Base-by-base conservation (phyloP, 768 basidiomycete species). In the Lactarius quietus region DNA sequence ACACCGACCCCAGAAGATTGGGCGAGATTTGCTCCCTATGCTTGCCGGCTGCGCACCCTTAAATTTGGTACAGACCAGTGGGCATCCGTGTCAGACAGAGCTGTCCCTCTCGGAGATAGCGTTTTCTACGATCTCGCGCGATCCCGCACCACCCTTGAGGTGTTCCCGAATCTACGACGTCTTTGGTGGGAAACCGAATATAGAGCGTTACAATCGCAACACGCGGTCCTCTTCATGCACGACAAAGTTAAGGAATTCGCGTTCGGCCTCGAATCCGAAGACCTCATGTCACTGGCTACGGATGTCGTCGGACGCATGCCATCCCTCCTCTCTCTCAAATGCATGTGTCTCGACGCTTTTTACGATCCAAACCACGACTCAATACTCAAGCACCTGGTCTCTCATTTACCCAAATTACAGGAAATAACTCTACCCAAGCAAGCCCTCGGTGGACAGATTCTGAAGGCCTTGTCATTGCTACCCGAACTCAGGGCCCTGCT, bases 251-350 rank as follows among this genome's bases (percentile, higher is more conserved):
- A 56, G 20, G 67, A 69, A 48, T 65, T 65, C 60, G 26, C 51
- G 26, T 64, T 68, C 28, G 28, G 41, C 6, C 18, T 59, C n/a
- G 39, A 31, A 10, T 38, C 31, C 6, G 39, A 57, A 7, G 23
- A 45, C 20, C 31, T 43, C 23, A 38, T 3, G 33, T n/a, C 43
- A 36, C 39, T 60, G 18, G 35, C 31, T 48, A 52, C 45, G 15
- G 63, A 68, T 38, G 38, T 68, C 48, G 15, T 61, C 18, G 69
- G 59, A 33, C 69, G 69, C 26, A 69, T 68, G 67, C 69, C 69
- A 18, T 59, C 52, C 15, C 67, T 69, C 43, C 29, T 10, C 14
- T 61, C 59, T 45, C 43, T 69, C 54, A 61, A 7, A 9, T 65
- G 57, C 36, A 53, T 26, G 14, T 31, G 48, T 10, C 10, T 33